phyloP scores from a whole-genome alignment of 2,329 filamentous ascomycete species.

The Epicoccum sorghinum region DNA sequence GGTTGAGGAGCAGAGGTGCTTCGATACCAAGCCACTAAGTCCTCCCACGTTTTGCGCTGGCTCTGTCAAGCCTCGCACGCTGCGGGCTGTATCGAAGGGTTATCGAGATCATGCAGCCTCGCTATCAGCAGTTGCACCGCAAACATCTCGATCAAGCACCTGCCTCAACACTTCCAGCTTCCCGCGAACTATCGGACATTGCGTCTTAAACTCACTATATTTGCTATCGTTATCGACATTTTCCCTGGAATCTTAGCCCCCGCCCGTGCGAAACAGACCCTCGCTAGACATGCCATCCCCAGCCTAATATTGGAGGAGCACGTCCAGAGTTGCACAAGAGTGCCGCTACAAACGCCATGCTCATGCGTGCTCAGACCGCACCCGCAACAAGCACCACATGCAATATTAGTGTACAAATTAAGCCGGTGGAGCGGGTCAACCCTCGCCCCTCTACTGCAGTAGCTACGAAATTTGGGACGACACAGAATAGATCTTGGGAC shows the following conservation, averaged over 20 bases:
- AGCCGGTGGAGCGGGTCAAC: constrained; percentile 12
- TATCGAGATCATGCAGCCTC: constrained; percentile 8
- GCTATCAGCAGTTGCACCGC: constrained; percentile 1
- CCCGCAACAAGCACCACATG: constrained; percentile 10
- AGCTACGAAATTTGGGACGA: no score
- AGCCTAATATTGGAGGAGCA: constrained; percentile 10
- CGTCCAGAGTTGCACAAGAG: constrained; percentile 1
- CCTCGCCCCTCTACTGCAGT: constrained; percentile 2
- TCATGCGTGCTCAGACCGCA: constrained; percentile 19
- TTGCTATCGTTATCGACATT: neutral
- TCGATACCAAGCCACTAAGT: constrained; percentile 16
- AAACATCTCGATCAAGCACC: neutral
- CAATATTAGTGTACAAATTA: constrained; percentile 23
- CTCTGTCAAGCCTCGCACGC: neutral
- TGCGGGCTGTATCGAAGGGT: constrained; percentile 2
- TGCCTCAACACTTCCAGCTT: neutral
- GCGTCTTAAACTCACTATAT: constrained; percentile 1
- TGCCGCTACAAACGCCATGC: constrained; percentile 29
- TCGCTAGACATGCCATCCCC: constrained; percentile 10
- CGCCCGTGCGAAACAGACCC: constrained; percentile 12
- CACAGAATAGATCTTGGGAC: no score
- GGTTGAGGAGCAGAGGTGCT: constrained; percentile 9
- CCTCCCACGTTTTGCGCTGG: constrained; percentile 12
- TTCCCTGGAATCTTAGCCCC: neutral
- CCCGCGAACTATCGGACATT: constrained; percentile 1